Conservation (phyloP, 139 green algal species). For the Volvox africanus region DNA sequence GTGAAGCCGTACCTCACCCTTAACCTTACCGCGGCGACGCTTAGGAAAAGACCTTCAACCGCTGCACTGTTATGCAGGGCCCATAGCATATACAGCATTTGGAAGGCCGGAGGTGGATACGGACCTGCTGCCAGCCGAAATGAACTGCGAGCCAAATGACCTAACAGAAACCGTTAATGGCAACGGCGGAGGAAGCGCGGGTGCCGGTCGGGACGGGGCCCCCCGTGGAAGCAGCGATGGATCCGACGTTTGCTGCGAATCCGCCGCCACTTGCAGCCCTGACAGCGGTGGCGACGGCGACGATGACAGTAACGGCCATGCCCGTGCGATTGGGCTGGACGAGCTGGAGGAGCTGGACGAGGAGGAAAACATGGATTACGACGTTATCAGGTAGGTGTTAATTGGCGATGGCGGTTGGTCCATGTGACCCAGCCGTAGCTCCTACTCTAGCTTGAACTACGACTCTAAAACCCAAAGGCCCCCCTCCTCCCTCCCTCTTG, state of each 20-base stretch:
- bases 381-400: slow-evolving; percentile 26
- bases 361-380: slow-evolving; percentile 32
- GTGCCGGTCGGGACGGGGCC: too few relatives aligned
- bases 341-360: slow-evolving; percentile 40
- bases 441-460: too few relatives aligned
- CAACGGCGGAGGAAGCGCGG: not conserved
- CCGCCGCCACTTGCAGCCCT: not conserved
- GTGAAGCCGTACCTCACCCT: too few relatives aligned
- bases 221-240: too few relatives aligned
- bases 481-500: too few relatives aligned
- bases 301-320: not conserved
- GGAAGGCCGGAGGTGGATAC: slow-evolving; percentile 8
- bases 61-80: too few relatives aligned
- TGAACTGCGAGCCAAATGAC: not conserved
- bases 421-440: too few relatives aligned
- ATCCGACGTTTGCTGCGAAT: not conserved
- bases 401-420: too few relatives aligned
- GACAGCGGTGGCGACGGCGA: not conserved
- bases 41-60: too few relatives aligned
- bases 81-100: not conserved
- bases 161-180: not conserved
- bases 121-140: not conserved
- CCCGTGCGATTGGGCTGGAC: not conserved
- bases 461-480: too few relatives aligned
- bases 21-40: too few relatives aligned